Base-by-base conservation (phyloP, 2,329 filamentous ascomycete genomes). In the Phaeosphaeria sp. region DNA sequence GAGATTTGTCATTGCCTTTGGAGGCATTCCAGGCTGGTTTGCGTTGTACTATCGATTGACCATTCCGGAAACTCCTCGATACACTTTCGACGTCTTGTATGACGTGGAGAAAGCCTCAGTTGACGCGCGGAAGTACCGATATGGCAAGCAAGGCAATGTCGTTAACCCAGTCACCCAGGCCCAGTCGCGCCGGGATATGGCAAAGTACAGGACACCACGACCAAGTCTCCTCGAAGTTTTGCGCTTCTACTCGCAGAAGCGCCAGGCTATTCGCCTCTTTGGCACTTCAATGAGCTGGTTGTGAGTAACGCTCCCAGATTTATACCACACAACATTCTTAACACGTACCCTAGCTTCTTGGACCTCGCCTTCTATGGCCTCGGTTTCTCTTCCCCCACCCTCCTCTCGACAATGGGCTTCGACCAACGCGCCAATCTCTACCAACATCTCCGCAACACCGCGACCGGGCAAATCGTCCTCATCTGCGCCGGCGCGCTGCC, bases 211-310 rank as follows among this genome's bases (percentile, higher is more conserved):
- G 36, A 75, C 69, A 6, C 71, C 73, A 2, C 63, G 67, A 17
- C 72, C 74, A 5, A 66, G 72, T 2, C 22, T 73, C 10, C 60
- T 56, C 44, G 92, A 96, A 78, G 94, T 94, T 76, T 68, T 80
- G 71, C 77, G 77, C 21, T 89, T 93, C 79, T 94, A 92, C 76
- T 73, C 81, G 50, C 84, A 89, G 68, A 89, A 84, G 81, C 89
- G 87, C 78, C 88, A 94, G 73, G 87, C 84, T 44, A 86, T 88
- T 68, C 82, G 92, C 41, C 84, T 92, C 0, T 80, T 92, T 27
- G 90, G 90, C 7, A 94, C 91, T 6, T 89, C 91, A 3, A 89
- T 89, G 30, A 94, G 91, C 9, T 96, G 92, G 91, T 94, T 93
- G 66, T 68, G 59, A 13, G 65, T 65, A 17, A 20, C 11, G 27